A percentile compares a stretch with the other conserved stretches of the same genome.
Evolutionary conservation across 1,139 yeast species (phyloP).

Genomic region (Suzukiozyma palmioleophila): DNA sequence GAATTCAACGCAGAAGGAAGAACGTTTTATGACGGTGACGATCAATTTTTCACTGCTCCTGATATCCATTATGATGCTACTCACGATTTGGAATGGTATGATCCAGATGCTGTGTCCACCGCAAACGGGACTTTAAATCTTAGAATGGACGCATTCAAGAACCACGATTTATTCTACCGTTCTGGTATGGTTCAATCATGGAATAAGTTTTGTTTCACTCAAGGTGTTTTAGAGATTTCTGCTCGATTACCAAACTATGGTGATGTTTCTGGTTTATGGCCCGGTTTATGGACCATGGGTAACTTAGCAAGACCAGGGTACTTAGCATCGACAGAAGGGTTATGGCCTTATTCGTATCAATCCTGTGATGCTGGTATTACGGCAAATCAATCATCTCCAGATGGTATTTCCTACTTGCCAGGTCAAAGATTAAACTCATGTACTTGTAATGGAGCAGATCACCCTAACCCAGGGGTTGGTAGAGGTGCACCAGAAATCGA

Average conservation of each 20-base stretch:
- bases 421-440: constrained; percentile 72
- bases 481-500: constrained; percentile 93
- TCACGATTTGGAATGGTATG: constrained; percentile 81
- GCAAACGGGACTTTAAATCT: constrained; percentile 60
- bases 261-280: constrained; percentile 78
- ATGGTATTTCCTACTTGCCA: constrained; percentile 74
- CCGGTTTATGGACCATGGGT: constrained; percentile 88
- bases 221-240: constrained; percentile 67
- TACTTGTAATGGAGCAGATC: constrained; percentile 72
- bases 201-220: constrained; percentile 79
- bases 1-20: constrained; percentile 82
- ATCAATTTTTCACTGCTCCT: constrained; percentile 76
- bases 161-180: constrained; percentile 69
- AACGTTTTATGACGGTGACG: constrained; percentile 79
- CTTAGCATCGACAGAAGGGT: constrained; percentile 74
- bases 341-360: constrained; percentile 87
- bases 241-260: constrained; percentile 76
- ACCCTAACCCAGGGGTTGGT: constrained; percentile 75
- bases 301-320: constrained; percentile 84
- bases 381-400: constrained; percentile 77
- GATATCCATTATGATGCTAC: constrained; percentile 81
- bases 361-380: constrained; percentile 86
- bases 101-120: constrained; percentile 76
- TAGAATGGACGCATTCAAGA: constrained; percentile 67
- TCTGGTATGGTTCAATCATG: constrained; percentile 85